phyloP scores from a whole-genome alignment of 176 grass and related monocot species.

The Avena eriantha region DNA sequence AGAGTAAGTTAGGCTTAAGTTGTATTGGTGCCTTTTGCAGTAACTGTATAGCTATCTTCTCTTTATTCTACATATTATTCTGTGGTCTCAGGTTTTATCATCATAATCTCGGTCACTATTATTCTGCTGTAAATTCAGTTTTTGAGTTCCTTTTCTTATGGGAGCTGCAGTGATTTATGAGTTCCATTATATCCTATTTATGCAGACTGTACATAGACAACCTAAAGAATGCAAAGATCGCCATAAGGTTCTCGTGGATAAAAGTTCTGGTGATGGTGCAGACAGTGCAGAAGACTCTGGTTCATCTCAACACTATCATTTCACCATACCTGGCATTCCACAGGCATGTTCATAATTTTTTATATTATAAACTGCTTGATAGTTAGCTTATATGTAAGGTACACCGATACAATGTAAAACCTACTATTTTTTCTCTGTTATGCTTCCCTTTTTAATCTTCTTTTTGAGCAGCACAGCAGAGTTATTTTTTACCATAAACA shows the following conservation, averaged over 20 bases:
- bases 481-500: neutral
- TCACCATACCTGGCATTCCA: constrained; percentile 59
- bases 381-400: constrained; percentile 5
- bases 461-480: neutral
- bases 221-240: constrained; percentile 95
- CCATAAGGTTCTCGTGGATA: constrained; percentile 85
- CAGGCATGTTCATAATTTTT: constrained; percentile 47
- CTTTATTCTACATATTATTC: neutral
- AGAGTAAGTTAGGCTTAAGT: constrained; percentile 24
- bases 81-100: constrained; percentile 15
- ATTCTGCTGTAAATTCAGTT: constrained; percentile 1
- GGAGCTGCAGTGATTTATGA: neutral
- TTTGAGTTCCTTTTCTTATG: neutral
- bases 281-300: constrained; percentile 98
- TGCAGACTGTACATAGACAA: constrained; percentile 79
- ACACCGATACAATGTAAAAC: constrained; percentile 27
- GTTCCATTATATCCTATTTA: constrained; percentile 37
- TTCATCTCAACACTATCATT: constrained; percentile 90
- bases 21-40: constrained; percentile 1
- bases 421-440: constrained; percentile 7
- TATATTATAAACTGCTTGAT: constrained; percentile 31
- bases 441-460: constrained; percentile 18
- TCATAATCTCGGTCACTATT: neutral
- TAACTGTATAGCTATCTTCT: neutral
- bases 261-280: constrained; percentile 81